Conservation (phyloP, 768 basidiomycete species). For the Auriscalpium microsporum region DNA sequence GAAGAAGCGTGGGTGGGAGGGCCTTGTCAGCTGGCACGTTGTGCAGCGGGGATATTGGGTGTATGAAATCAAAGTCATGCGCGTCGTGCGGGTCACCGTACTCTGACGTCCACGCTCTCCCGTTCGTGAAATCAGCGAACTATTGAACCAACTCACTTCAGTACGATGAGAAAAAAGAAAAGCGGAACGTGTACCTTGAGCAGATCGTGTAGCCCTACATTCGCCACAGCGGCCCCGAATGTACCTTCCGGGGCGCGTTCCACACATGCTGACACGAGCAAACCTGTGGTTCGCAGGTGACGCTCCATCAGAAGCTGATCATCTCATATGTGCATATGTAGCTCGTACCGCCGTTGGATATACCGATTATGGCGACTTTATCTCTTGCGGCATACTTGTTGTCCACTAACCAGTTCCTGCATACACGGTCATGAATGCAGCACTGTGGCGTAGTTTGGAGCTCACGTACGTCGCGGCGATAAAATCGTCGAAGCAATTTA, state of each 20-base stretch:
- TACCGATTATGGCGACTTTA: conserved; percentile 71
- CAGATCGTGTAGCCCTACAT: conserved; percentile 76
- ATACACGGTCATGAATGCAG: neutral
- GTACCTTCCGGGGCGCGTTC: conserved; percentile 70
- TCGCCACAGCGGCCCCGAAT: conserved; percentile 71
- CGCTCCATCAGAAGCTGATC: neutral
- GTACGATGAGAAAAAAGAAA: neutral
- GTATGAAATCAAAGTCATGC: conserved; percentile 78
- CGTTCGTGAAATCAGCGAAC: conserved; percentile 74
- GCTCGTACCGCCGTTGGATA: conserved; percentile 66
- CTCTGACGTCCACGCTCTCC: conserved; percentile 71
- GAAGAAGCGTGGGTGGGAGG: conserved; percentile 63
- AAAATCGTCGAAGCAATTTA: conserved; percentile 77
- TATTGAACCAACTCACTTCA: conserved; percentile 18
- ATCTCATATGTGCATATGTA: neutral
- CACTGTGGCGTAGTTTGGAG: neutral
- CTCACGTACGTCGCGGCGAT: conserved; percentile 63
- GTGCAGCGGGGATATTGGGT: conserved; percentile 72
- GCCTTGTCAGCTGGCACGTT: conserved; percentile 55
- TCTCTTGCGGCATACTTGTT: conserved; percentile 60
- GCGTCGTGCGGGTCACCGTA: conserved; percentile 70
- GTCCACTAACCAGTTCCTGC: conserved; percentile 59
- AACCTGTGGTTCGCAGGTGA: conserved; percentile 31
- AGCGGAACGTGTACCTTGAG: conserved; percentile 46
- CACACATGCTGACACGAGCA: conserved; percentile 72